These are phyloP conservation scores for Penicillium hordei DNA, from an alignment of 2,329 filamentous ascomycete species.

Conservation along the genomic window DNA sequence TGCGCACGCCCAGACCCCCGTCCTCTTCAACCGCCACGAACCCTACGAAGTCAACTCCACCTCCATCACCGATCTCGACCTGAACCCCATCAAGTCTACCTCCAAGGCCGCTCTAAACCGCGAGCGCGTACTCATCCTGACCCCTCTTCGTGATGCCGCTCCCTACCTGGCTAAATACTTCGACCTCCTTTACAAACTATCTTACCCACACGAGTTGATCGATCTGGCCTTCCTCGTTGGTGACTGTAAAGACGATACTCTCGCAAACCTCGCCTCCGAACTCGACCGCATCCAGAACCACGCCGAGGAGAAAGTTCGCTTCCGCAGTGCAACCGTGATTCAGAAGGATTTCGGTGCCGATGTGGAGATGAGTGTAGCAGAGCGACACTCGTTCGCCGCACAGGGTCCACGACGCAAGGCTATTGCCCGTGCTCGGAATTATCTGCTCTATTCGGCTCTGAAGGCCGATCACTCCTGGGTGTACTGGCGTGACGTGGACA, in stretches of 20 bases:
- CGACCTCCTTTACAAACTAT: conserved; percentile 82
- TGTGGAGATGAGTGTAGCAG: conserved; percentile 74
- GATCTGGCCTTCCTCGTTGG: conserved; percentile 93
- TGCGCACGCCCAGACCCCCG: conserved; percentile 82
- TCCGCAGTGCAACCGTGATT: conserved; percentile 79
- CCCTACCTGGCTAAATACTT: conserved; percentile 85
- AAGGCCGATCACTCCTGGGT: conserved; percentile 98
- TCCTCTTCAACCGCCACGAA: conserved; percentile 93
- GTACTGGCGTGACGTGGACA: conserved; percentile 97
- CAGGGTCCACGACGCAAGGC: conserved; percentile 88
- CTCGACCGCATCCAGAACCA: conserved; percentile 83
- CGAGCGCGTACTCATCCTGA: conserved; percentile 87
- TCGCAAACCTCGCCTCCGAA: conserved; percentile 81
- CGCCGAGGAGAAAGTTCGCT: conserved; percentile 71
- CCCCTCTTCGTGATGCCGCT: conserved; percentile 86
- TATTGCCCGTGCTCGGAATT: conserved; percentile 89
- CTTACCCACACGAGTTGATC: conserved; percentile 92
- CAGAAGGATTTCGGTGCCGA: conserved; percentile 85
- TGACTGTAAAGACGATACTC: conserved; percentile 86
- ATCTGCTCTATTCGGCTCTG: conserved; percentile 76
- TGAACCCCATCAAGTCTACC: conserved; percentile 82
- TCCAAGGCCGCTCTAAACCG: conserved; percentile 73
- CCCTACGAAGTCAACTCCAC: conserved; percentile 80
- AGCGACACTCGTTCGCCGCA: conserved; percentile 80
- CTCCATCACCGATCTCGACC: conserved; percentile 75